phyloP scores from a whole-genome alignment of 805 yeast genomes.

The Nakazawaea wickerhamii region DNA sequence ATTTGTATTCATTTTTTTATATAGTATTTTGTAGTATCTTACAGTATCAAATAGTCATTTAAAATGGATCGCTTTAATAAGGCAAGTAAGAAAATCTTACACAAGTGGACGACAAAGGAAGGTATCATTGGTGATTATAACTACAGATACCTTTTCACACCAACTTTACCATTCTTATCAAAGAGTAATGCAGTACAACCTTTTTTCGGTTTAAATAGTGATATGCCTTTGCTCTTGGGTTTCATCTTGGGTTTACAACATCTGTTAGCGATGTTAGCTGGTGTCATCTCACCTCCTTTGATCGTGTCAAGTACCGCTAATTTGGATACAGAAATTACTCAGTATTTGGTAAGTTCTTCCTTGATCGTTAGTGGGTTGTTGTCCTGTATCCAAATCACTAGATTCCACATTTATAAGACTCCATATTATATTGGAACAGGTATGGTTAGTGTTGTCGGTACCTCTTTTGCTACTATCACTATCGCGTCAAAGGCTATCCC shows the following conservation, averaged over 20 bases:
- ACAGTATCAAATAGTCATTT: too few species aligned
- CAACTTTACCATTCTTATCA: constrained; percentile 64
- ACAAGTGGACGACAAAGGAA: constrained; percentile 63
- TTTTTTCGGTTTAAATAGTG: constrained; percentile 74
- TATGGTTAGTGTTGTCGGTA: constrained; percentile 82
- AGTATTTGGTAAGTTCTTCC: constrained; percentile 67
- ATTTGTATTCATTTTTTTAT: too few species aligned
- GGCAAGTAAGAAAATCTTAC: constrained; percentile 21
- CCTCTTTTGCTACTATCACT: constrained; percentile 83
- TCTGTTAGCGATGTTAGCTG: constrained; percentile 86
- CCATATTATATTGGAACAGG: constrained; percentile 85
- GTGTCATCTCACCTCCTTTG: constrained; percentile 80
- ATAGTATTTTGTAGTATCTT: too few species aligned
- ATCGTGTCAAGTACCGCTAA: constrained; percentile 63
- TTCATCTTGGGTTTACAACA: constrained; percentile 82
- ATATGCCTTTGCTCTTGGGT: constrained; percentile 78
- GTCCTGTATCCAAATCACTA: constrained; percentile 70
- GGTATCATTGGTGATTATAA: constrained; percentile 88
- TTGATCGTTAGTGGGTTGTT: constrained; percentile 67
- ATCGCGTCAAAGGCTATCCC: constrained; percentile 74
- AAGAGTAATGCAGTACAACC: constrained; percentile 55
- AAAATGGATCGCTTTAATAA: background rate
- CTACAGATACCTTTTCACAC: constrained; percentile 74
- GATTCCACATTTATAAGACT: constrained; percentile 71
- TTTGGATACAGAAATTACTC: constrained; percentile 41